Conservation (phyloP, 2,329 filamentous ascomycete genomes). For the Colletotrichum viniferum region DNA sequence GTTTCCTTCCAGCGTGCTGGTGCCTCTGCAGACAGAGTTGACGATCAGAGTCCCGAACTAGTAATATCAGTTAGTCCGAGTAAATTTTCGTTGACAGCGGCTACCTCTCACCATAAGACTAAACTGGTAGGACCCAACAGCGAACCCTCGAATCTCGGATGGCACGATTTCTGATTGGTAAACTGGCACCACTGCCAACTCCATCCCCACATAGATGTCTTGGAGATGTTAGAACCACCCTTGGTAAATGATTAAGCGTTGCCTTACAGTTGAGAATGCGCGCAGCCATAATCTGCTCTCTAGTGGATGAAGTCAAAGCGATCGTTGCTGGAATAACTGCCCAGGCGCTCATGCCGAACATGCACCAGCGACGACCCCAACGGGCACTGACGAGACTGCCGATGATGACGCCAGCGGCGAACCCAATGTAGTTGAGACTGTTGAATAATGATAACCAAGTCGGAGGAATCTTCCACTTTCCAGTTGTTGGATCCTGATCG, state of each 20-base stretch:
- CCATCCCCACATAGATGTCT: constrained; percentile 43
- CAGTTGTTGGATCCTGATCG: constrained; percentile 21
- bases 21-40: constrained; percentile 33
- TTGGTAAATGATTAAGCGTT: not conserved
- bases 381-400: constrained; percentile 30
- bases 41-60: constrained; percentile 30
- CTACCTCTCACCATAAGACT: constrained; percentile 25
- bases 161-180: constrained; percentile 41
- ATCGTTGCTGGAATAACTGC: constrained; percentile 37
- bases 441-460: constrained; percentile 41
- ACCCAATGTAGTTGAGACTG: constrained; percentile 37
- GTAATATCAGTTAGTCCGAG: not conserved
- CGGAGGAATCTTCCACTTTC: constrained; percentile 28
- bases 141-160: constrained; percentile 32
- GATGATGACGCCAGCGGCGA: constrained; percentile 29
- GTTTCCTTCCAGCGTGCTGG: constrained; percentile 30
- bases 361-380: constrained; percentile 37
- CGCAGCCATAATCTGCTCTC: constrained; percentile 36
- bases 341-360: constrained; percentile 42
- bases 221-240: not conserved
- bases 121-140: constrained; percentile 39
- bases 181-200: constrained; percentile 40
- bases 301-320: constrained; percentile 32
- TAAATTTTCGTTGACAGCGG: rapidly evolving
- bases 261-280: constrained; percentile 36